phyloP scores from a whole-genome alignment of 768 basidiomycete species.

The Chalciporus pseudorubinellus region DNA sequence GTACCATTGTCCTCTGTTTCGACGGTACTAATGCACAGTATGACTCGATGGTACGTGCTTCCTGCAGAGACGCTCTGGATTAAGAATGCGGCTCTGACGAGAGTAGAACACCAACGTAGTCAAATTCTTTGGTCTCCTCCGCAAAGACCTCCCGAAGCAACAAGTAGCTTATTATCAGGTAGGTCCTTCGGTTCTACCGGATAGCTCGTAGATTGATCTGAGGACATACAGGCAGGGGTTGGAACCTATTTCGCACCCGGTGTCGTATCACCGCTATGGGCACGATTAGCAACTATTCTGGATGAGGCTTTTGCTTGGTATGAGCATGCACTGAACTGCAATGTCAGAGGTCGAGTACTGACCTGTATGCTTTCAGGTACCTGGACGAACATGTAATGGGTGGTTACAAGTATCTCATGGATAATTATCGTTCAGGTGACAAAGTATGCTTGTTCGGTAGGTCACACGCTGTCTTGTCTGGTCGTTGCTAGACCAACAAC shows the following conservation, averaged over 20 bases:
- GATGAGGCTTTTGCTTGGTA: conserved; percentile 77
- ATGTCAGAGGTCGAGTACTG: background rate
- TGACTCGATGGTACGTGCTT: conserved; percentile 39
- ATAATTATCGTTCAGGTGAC: conserved; percentile 70
- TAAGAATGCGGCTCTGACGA: background rate
- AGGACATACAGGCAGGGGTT: conserved; percentile 40
- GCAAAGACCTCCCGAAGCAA: conserved; percentile 50
- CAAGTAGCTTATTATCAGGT: conserved; percentile 77
- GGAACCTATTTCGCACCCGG: conserved; percentile 59
- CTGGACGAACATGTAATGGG: conserved; percentile 68
- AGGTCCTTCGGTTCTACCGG: conserved; percentile 2
- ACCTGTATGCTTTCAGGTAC: conserved; percentile 44
- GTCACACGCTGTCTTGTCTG: background rate
- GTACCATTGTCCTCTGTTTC: conserved; percentile 63
- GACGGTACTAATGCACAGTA: conserved; percentile 65
- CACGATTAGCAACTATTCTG: conserved; percentile 56
- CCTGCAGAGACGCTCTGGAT: background rate
- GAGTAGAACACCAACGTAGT: conserved; percentile 65
- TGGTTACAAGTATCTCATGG: conserved; percentile 78
- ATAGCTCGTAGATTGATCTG: background rate
- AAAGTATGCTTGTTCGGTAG: conserved; percentile 73
- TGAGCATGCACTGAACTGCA: conserved; percentile 6
- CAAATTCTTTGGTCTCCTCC: conserved; percentile 64
- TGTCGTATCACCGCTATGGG: conserved; percentile 59
- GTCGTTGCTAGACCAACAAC: conserved; percentile 13